These are phyloP conservation scores for Sclerotinia nivalis DNA, from an alignment of 2,329 filamentous ascomycete genomes.

Conservation along the genomic window DNA sequence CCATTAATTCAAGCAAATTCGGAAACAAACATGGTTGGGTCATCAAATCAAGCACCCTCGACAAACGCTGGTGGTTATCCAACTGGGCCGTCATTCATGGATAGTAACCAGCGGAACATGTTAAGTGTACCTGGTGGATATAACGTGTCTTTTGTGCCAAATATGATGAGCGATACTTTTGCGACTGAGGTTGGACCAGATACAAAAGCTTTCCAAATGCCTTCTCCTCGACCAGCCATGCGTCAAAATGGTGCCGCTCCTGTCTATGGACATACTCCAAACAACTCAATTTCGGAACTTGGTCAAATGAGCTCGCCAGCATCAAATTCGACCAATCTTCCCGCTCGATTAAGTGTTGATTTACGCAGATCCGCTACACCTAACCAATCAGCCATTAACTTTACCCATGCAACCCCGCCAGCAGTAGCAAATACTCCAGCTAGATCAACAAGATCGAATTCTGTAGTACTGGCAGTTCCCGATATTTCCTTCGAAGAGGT, in stretches of 20 bases:
- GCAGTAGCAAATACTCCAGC: not conserved
- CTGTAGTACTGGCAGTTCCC: too few species aligned
- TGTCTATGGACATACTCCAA: not conserved
- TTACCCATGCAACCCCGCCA: not conserved
- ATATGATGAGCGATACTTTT: not conserved
- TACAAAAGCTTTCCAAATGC: not conserved
- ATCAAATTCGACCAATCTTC: not conserved
- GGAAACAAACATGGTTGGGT: not conserved
- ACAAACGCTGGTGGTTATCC: not conserved
- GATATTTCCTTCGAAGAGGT: too few species aligned
- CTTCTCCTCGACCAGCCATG: not conserved
- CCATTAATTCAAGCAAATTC: not conserved
- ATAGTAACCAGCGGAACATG: not conserved
- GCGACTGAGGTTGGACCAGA: not conserved
- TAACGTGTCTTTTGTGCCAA: not conserved
- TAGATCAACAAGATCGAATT: not conserved
- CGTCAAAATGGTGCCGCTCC: not conserved
- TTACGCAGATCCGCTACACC: constrained; percentile 5
- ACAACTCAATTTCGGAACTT: not conserved
- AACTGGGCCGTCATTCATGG: not conserved
- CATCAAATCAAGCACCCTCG: not conserved
- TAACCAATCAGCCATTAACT: not conserved
- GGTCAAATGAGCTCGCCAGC: not conserved
- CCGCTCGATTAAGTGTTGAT: not conserved
- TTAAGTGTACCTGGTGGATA: not conserved